Conservation (phyloP, 2,329 filamentous ascomycete genomes). For the Proliferodiscus dingleyae region DNA sequence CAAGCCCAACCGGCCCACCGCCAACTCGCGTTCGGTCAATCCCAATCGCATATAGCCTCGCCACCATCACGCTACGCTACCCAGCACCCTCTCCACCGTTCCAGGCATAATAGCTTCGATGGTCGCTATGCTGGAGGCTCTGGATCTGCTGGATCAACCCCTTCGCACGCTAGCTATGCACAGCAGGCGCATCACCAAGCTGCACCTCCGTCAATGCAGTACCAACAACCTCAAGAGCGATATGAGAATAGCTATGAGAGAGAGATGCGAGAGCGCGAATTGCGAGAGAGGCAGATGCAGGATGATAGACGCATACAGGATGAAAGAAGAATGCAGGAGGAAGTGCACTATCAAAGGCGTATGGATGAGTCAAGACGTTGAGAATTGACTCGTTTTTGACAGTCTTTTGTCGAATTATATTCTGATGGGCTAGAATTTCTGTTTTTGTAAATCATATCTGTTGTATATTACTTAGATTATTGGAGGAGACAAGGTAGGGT, state of each 20-base stretch:
- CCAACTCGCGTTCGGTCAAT: conserved; percentile 27
- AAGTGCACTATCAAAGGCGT: too few relatives aligned
- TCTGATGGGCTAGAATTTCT: too few relatives aligned
- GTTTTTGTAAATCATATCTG: too few relatives aligned
- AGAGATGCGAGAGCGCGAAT: conserved; percentile 6
- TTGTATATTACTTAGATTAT: too few relatives aligned
- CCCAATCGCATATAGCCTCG: conserved; percentile 23
- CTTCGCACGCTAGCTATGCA: conserved; percentile 21
- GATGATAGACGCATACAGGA: too few relatives aligned
- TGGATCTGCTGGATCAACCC: conserved; percentile 20
- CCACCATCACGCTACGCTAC: conserved; percentile 22
- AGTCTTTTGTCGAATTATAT: too few relatives aligned
- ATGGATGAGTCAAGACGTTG: too few relatives aligned
- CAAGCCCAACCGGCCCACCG: conserved; percentile 22
- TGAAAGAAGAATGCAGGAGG: too few relatives aligned
- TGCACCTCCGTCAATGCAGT: conserved; percentile 16
- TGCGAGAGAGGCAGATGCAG: conserved; percentile 4
- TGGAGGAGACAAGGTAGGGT: too few relatives aligned
- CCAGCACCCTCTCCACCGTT: conserved; percentile 25
- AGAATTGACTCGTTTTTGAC: too few relatives aligned
- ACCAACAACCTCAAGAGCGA: conserved; percentile 13
- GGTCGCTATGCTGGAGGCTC: conserved; percentile 19
- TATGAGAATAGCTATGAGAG: conserved; percentile 13
- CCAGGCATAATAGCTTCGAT: conserved; percentile 30
- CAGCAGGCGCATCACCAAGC: conserved; percentile 19